A percentile compares a stretch with the other conserved stretches of the same genome.
Conservation (phyloP, 192 early-diverging fungal species). For the Rhizophagus sp. region DNA sequence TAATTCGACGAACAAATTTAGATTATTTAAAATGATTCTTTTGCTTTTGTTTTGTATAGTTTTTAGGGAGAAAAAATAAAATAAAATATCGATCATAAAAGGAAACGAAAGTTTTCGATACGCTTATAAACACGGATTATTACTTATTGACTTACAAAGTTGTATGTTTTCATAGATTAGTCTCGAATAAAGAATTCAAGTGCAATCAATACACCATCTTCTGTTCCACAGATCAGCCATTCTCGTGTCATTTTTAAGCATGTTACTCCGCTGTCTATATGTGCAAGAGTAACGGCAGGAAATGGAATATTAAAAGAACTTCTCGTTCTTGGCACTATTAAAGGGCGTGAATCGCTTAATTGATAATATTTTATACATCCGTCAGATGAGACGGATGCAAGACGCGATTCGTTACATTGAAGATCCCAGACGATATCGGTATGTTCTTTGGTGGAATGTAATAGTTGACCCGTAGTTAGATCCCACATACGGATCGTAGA, state of each 20-base stretch:
- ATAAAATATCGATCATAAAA: not conserved
- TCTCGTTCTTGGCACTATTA: not conserved
- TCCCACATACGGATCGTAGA: constrained; percentile 23
- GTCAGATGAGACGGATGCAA: constrained; percentile 14
- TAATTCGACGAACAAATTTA: not conserved
- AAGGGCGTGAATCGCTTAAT: not conserved
- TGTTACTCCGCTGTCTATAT: not conserved
- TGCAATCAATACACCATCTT: constrained; percentile 4
- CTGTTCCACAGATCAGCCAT: constrained; percentile 18
- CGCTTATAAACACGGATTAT: not conserved
- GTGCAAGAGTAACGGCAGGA: not conserved
- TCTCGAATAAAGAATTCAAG: constrained; percentile 1
- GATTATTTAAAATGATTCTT: not conserved
- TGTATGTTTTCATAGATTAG: not conserved
- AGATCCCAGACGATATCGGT: constrained; percentile 11
- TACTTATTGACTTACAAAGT: not conserved
- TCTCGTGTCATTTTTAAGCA: constrained; percentile 20
- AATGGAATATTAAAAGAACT: not conserved
- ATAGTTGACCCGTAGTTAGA: not conserved
- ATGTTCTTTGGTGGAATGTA: not conserved
- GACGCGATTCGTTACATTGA: constrained; percentile 8
- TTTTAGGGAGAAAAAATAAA: not conserved
- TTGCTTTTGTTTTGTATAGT: not conserved
- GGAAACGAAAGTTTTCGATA: no score
- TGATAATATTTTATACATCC: not conserved